Conservation (phyloP, 257 asterid species). For the Ilex aquifolium region DNA sequence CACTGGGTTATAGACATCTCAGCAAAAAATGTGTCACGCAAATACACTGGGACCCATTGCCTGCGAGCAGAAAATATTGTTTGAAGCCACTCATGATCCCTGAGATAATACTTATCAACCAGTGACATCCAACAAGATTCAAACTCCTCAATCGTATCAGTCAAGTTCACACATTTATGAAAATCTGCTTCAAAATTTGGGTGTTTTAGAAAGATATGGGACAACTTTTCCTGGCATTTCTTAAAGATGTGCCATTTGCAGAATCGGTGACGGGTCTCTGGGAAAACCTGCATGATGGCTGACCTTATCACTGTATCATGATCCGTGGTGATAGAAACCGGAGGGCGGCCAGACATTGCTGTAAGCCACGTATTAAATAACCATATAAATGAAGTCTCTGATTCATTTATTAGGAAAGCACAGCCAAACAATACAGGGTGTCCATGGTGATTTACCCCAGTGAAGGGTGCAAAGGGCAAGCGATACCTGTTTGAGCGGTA, state of each 20-base stretch:
- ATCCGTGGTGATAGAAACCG: conserved; percentile 86
- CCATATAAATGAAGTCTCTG: conserved; percentile 89
- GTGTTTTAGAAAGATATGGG: conserved; percentile 63
- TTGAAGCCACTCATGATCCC: conserved; percentile 81
- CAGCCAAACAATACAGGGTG: conserved; percentile 94
- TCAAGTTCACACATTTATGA: conserved; percentile 83
- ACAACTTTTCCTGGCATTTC: conserved; percentile 88
- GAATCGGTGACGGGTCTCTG: conserved; percentile 78
- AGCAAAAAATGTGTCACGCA: conserved; percentile 82
- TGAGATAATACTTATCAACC: conserved; percentile 54
- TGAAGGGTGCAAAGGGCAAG: conserved; percentile 90
- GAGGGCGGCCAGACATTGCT: conserved; percentile 73
- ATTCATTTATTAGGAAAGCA: conserved; percentile 81
- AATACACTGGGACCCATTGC: conserved; percentile 93
- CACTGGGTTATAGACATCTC: conserved; percentile 88
- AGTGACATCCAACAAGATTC: conserved; percentile 88
- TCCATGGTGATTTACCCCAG: conserved; percentile 96
- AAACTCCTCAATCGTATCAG: conserved; percentile 72
- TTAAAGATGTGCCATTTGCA: conserved; percentile 98
- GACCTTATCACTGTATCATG: conserved; percentile 73
- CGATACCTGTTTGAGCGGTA: conserved; percentile 92
- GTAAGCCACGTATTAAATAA: conserved; percentile 82
- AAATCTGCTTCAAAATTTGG: conserved; percentile 78
- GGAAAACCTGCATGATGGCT: conserved; percentile 73
- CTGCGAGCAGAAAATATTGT: conserved; percentile 58